phyloP scores from a whole-genome alignment of 2,329 filamentous ascomycete genomes.

The Rhynchosporium agropyri region DNA sequence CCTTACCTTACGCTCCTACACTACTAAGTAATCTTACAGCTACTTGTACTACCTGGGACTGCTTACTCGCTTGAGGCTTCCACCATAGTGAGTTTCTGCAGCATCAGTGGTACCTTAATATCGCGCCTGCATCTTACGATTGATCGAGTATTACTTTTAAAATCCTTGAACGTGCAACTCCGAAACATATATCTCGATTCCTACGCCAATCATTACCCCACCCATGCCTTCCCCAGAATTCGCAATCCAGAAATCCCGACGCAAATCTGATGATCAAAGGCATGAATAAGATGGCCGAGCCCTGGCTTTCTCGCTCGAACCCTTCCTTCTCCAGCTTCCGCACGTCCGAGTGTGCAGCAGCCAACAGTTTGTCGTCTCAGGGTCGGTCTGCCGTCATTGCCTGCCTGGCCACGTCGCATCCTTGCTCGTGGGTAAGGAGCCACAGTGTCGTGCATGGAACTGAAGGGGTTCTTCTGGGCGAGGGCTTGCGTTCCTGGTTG shows the following conservation, averaged over 20 bases:
- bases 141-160: too few relatives aligned
- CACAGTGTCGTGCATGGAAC: conserved; percentile 15
- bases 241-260: conserved; percentile 17
- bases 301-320: not conserved
- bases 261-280: conserved; percentile 23
- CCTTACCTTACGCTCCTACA: too few relatives aligned
- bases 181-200: conserved; percentile 18
- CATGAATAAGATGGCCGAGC: conserved; percentile 22
- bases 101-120: conserved; percentile 10
- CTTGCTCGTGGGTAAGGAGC: conserved; percentile 3
- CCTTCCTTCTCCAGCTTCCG: conserved; percentile 23
- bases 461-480: conserved; percentile 11
- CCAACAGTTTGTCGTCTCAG: conserved; percentile 2
- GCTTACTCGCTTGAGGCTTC: conserved; percentile 8
- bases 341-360: conserved; percentile 23
- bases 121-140: conserved; percentile 3
- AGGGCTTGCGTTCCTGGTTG: conserved; percentile 24
- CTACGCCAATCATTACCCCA: conserved; percentile 21
- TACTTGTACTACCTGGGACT: not conserved
- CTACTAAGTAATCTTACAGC: too few relatives aligned
- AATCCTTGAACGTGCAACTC: not conserved
- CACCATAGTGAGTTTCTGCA: not conserved
- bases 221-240: conserved; percentile 18
- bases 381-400: not conserved
- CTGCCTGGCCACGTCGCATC: conserved; percentile 6